Conservation (phyloP, 2,329 filamentous ascomycete species). For the Aspergillus pseudotamarii region DNA sequence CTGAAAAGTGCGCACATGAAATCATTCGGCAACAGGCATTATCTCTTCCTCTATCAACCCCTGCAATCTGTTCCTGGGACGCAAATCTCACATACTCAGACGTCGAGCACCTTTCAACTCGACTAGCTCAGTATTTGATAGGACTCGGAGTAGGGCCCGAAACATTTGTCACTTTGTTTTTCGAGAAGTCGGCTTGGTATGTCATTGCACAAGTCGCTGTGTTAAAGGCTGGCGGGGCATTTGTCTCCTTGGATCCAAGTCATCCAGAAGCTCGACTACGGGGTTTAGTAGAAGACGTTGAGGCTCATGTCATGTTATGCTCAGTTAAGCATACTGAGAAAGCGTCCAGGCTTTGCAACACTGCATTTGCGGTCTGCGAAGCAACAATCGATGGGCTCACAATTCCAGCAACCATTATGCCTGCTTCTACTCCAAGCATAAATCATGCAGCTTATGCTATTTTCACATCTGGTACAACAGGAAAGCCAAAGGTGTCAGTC, state of each 20-base stretch:
- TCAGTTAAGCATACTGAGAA: conserved; percentile 34
- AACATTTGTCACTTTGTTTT: conserved; percentile 43
- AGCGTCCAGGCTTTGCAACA: conserved; percentile 31
- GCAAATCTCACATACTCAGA: conserved; percentile 41
- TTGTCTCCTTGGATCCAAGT: conserved; percentile 45
- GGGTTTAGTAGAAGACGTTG: conserved; percentile 39
- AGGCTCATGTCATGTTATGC: conserved; percentile 37
- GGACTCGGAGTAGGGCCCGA: conserved; percentile 43
- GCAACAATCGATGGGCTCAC: conserved; percentile 31
- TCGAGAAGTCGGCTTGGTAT: conserved; percentile 49
- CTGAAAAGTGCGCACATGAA: conserved; percentile 40
- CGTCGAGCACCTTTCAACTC: conserved; percentile 41
- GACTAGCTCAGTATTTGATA: conserved; percentile 39
- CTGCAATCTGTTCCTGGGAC: conserved; percentile 40
- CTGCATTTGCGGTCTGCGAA: conserved; percentile 32
- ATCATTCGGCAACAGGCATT: conserved; percentile 38
- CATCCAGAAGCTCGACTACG: conserved; percentile 42
- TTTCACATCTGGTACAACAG: conserved; percentile 61
- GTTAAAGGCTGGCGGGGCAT: conserved; percentile 46
- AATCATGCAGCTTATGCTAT: conserved; percentile 59
- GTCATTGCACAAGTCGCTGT: conserved; percentile 45
- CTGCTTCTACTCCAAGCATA: conserved; percentile 21
- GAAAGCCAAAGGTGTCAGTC: conserved; percentile 62
- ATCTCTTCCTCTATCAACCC: conserved; percentile 22
- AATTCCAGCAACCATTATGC: conserved; percentile 20